phyloP scores from a whole-genome alignment of 306 rosid genomes.

The Erythrophleum fordii region DNA sequence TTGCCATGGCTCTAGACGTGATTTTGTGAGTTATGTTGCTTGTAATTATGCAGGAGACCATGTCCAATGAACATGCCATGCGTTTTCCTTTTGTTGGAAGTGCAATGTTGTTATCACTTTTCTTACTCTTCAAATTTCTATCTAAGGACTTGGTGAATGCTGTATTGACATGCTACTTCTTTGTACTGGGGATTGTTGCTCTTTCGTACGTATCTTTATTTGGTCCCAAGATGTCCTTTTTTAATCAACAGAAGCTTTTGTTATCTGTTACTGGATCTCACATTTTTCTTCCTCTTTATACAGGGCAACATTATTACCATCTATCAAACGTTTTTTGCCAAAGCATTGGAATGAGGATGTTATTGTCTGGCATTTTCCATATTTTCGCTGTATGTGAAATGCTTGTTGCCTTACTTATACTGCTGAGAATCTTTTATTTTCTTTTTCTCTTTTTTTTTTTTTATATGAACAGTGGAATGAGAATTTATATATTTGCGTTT shows the following conservation, averaged over 20 bases:
- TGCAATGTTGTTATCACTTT: slow-evolving; percentile 95
- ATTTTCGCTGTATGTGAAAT: slow-evolving; percentile 77
- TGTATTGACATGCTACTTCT: slow-evolving; percentile 90
- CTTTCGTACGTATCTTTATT: slow-evolving; percentile 73
- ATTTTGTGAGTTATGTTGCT: slow-evolving; percentile 19
- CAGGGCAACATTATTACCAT: slow-evolving; percentile 95
- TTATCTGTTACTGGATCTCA: slow-evolving; percentile 22
- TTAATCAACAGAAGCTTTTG: slow-evolving; percentile 2
- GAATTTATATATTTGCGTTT: slow-evolving; percentile 12
- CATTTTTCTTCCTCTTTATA: slow-evolving; percentile 37
- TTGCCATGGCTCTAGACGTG: background rate
- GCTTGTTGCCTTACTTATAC: background rate
- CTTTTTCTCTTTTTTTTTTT: no score
- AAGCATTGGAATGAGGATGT: slow-evolving; percentile 72
- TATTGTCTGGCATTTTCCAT: slow-evolving; percentile 83
- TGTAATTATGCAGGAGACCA: slow-evolving; percentile 83
- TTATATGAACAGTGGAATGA: slow-evolving; percentile 1
- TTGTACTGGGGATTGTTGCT: slow-evolving; percentile 96
- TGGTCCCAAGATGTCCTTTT: background rate
- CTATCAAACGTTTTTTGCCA: slow-evolving; percentile 80
- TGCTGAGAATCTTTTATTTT: slow-evolving; percentile 25
- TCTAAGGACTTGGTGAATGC: slow-evolving; percentile 99
- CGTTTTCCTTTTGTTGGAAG: slow-evolving; percentile 99
- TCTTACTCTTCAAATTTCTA: slow-evolving; percentile 94
- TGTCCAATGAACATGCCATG: slow-evolving; percentile 99